Evolutionary conservation across 768 basidiomycete species (phyloP).

Genomic region (Leccinum disarticulatum): DNA sequence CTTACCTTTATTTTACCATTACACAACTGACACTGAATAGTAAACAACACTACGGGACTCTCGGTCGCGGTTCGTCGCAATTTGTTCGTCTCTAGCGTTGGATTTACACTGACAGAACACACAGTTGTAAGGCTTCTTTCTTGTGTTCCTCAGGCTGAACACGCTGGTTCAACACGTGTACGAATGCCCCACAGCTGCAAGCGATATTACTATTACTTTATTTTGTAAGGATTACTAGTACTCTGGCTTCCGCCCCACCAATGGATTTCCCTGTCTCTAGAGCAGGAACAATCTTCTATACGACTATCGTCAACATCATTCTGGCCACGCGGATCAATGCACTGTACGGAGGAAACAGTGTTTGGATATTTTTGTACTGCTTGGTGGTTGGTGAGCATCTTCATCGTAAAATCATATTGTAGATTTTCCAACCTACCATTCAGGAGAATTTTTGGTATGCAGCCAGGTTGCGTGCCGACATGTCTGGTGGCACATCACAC

Average conservation of each 20-base stretch:
- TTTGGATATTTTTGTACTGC: conserved; percentile 6
- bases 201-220: conserved; percentile 22
- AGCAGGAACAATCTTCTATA: conserved; percentile 19
- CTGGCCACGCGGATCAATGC: conserved; percentile 22
- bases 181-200: conserved; percentile 15
- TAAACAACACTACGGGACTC: conserved; percentile 22
- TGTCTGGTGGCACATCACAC: background rate
- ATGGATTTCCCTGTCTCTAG: conserved; percentile 1
- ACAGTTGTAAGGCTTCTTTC: conserved; percentile 21
- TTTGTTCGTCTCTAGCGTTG: background rate
- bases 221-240: conserved; percentile 17
- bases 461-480: background rate
- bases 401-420: background rate
- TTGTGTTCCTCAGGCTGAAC: background rate
- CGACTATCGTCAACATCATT: conserved; percentile 23
- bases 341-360: conserved; percentile 5
- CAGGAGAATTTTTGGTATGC: conserved; percentile 23
- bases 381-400: conserved; percentile 19
- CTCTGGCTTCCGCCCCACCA: no score
- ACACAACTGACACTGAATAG: conserved; percentile 6
- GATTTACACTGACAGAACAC: background rate
- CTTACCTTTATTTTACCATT: background rate
- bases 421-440: background rate
- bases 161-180: background rate
- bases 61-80: conserved; percentile 15